Evolutionary conservation across 441 rosid species (phyloP), one percentile per base, ranked within the genome.

Genomic region (Corymbia calophylla): DNA sequence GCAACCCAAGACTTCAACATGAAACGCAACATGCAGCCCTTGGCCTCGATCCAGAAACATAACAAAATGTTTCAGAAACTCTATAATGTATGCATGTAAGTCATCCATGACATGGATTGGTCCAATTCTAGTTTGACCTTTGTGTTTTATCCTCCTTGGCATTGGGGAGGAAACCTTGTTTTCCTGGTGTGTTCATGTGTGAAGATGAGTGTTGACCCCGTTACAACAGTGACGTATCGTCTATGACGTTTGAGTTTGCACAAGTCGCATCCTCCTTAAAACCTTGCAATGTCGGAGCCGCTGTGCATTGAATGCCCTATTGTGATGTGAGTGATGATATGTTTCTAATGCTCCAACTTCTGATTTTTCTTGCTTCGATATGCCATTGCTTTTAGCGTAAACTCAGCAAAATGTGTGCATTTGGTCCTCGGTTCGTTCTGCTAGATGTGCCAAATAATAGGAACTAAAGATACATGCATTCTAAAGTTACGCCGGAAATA

Each of bases 1-100:
- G 91, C 99, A 97, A 91, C 95, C 94, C 88, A 95, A 97, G 91
- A 89, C 94, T 84, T 92, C 94, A 84, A 32, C 89, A 44, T 35
- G 70, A 87, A 29, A n/a, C 29, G 25, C 73, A 73, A 66, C 55
- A 8, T 60, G 51, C 25, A 17, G 87, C 18, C 47, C 84, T 68
- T 68, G 60, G 23, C 48, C 53, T 77, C 84, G 12, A 77, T 77
- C 84, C 84, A 77, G 51, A 21, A 77, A 77, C 51, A 77, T 44
- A 73, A 73, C 6, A 77, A 77, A 39, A 23, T 77, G 84, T 12
- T 44, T 27, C 10, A 44, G 51, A 77, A 39, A 77, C 89, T 87
- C 53, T 93, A 91, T 90, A 93, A 88, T 86, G 91, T 91, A 88
- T 56, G 84, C 84, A 44, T 55, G 89, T 31, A 92, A 90, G 92